phyloP scores from a whole-genome alignment of 2,329 filamentous ascomycete species.

The Colletotrichum endophyticum region DNA sequence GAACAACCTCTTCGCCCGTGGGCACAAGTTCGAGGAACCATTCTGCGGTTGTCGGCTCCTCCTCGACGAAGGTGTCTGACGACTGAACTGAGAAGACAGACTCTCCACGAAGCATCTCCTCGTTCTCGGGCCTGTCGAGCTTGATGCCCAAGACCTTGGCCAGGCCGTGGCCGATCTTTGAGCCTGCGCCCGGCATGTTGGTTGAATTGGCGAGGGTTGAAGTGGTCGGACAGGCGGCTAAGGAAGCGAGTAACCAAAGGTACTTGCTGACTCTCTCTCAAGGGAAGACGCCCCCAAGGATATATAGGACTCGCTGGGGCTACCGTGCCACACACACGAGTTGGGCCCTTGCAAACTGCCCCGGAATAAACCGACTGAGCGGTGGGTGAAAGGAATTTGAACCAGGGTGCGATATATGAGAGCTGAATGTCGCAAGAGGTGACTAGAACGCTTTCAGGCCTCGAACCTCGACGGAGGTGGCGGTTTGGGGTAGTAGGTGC shows the following conservation, averaged over 20 bases:
- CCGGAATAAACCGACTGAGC: neutral
- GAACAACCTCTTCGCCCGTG: slow-evolving; percentile 50
- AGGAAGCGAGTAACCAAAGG: neutral
- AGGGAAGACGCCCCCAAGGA: neutral
- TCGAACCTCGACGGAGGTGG: slow-evolving; percentile 6
- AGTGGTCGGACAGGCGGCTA: neutral
- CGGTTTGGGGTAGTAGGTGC: slow-evolving; percentile 10
- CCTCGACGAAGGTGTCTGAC: slow-evolving; percentile 81
- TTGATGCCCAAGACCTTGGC: slow-evolving; percentile 87
- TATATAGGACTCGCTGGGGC: slow-evolving; percentile 10
- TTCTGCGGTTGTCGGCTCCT: slow-evolving; percentile 76
- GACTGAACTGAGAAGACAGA: slow-evolving; percentile 78
- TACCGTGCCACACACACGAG: slow-evolving; percentile 1
- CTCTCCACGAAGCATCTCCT: slow-evolving; percentile 76
- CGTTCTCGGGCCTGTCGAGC: slow-evolving; percentile 69
- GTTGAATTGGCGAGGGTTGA: neutral
- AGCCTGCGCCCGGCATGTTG: slow-evolving; percentile 42
- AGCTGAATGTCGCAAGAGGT: slow-evolving; percentile 6
- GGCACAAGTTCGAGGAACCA: slow-evolving; percentile 73
- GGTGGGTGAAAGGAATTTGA: neutral
- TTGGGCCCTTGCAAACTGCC: neutral
- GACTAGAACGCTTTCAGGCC: slow-evolving; percentile 8
- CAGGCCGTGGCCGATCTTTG: slow-evolving; percentile 72
- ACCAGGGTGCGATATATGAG: neutral
- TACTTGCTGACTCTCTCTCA: neutral